Base-by-base conservation (phyloP, 768 basidiomycete genomes). In the Mycena galopus region DNA sequence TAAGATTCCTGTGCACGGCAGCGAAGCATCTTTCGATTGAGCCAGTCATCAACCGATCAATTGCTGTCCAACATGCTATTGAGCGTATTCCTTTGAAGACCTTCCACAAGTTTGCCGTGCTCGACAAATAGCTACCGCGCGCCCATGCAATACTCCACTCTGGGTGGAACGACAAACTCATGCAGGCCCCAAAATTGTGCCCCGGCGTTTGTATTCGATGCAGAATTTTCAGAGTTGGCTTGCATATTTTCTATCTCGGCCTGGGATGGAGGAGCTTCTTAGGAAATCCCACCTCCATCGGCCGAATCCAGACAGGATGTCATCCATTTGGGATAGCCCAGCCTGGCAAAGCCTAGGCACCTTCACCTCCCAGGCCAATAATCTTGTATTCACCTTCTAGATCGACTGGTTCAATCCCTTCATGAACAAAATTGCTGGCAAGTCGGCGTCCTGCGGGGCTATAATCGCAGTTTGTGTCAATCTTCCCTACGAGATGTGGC, bases 391-490 rank as follows among this genome's bases (percentile, higher is more conserved):
- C 62, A 57, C 25, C 21, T 50, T 1, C 4, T 64, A 64, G 25
- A 64, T 70, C 12, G 73, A 77, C 60, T 78, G 77, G 76, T 78
- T 78, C 53, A 78, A 78, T 53, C 77, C 76, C 0, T 75, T 63
- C 37, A 16, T 69, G 17, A 78, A 75, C 44, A 75, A 76, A 37
- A 72, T 73, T 23, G 72, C 73, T n/a, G 72, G 77, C 14, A 72
- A 72, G 35, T 12, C 32, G 25, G 61, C 33, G 17, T 72, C 71
- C 2, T 66, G 65, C 65, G 71, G 71, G 37, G 71, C 65, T 1
- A 67, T 72, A 30, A 78, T 76, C 29, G 53, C 79, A 57, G 71
- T 76, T 4, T 79, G 79, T 59, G 42, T 78, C 29, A 81, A 81
- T 29, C 67, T 80, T 2, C 80, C 79, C 0, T 55, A 55, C 10